Conservation (phyloP, 768 basidiomycete genomes). For the Lactarius tabidus region DNA sequence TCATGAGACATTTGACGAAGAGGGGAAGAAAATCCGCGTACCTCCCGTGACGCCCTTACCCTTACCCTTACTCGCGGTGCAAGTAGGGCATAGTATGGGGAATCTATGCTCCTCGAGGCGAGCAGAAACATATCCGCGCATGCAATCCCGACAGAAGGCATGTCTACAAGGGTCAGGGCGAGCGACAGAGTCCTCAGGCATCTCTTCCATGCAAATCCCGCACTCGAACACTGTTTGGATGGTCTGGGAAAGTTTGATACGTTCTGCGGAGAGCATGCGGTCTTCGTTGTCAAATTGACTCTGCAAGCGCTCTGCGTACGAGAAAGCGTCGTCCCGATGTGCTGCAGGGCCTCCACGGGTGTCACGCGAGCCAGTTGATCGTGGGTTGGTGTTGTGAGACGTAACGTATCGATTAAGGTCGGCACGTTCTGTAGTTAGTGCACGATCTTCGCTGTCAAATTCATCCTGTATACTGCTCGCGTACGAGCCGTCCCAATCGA, state of each 20-base stretch:
- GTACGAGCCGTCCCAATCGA: constrained; percentile 23
- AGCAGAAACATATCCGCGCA: constrained; percentile 39
- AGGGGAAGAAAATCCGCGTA: constrained; percentile 26
- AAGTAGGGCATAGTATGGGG: constrained; percentile 61
- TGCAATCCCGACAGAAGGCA: constrained; percentile 50
- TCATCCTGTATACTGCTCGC: constrained; percentile 36
- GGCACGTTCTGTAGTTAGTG: constrained; percentile 34
- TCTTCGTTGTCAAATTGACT: constrained; percentile 42
- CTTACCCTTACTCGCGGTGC: constrained; percentile 34
- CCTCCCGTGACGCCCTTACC: constrained; percentile 31
- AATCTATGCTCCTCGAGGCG: constrained; percentile 51
- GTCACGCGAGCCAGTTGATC: not conserved
- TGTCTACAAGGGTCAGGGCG: constrained; percentile 47
- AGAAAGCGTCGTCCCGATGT: constrained; percentile 26
- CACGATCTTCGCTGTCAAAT: constrained; percentile 42
- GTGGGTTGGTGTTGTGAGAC: not conserved
- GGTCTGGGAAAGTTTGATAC: constrained; percentile 29
- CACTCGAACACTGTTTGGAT: constrained; percentile 45
- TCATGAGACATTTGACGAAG: not conserved
- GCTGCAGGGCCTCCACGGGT: not conserved
- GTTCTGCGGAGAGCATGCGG: constrained; percentile 35
- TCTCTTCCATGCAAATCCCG: constrained; percentile 51
- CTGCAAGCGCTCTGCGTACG: constrained; percentile 35
- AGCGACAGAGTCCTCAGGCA: constrained; percentile 41
- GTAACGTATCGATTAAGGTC: not conserved